A percentile compares a stretch with the other conserved stretches of the same genome.
Evolutionary conservation across 495 filamentous ascomycete genomes (phyloP).

Genomic region (Neurospora africana): DNA sequence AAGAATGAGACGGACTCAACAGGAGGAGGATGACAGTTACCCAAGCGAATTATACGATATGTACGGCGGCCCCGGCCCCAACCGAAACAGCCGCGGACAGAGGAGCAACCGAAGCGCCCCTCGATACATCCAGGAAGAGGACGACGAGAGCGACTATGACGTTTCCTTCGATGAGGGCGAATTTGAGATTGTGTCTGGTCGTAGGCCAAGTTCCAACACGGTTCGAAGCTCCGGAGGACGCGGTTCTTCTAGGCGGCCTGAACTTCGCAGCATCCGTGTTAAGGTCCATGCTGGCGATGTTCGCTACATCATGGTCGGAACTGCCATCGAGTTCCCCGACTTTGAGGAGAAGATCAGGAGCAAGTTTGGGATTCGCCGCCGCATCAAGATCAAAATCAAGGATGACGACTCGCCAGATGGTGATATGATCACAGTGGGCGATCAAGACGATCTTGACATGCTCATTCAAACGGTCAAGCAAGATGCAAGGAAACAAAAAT

Average conservation of each 20-base stretch:
- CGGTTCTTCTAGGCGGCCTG: conserved; percentile 35
- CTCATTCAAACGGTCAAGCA: conserved; percentile 56
- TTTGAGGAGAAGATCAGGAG: conserved; percentile 67
- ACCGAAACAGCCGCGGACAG: conserved; percentile 25
- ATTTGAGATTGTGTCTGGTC: conserved; percentile 67
- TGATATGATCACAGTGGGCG: conserved; percentile 93
- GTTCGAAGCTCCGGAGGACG: conserved; percentile 28
- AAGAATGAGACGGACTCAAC: conserved; percentile 24
- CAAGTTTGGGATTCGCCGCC: conserved; percentile 65
- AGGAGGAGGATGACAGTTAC: conserved; percentile 52
- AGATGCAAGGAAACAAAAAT: conserved; percentile 58
- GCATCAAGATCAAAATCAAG: conserved; percentile 75
- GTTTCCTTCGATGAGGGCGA: conserved; percentile 60
- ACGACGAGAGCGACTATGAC: conserved; percentile 60
- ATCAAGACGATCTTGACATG: conserved; percentile 93
- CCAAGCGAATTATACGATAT: conserved; percentile 61
- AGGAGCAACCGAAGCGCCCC: conserved; percentile 24
- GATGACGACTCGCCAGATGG: conserved; percentile 65
- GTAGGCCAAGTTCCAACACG: conserved; percentile 29
- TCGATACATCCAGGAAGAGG: conserved; percentile 63
- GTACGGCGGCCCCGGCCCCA: conserved; percentile 39
- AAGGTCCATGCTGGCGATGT: conserved; percentile 90
- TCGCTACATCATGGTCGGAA: conserved; percentile 81
- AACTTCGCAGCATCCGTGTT: conserved; percentile 58
- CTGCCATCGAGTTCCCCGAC: conserved; percentile 61